Evolutionary conservation across 805 yeast genomes (phyloP), one percentile per base, ranked within the genome.

Genomic region (Debaryomyces prosopidis): DNA sequence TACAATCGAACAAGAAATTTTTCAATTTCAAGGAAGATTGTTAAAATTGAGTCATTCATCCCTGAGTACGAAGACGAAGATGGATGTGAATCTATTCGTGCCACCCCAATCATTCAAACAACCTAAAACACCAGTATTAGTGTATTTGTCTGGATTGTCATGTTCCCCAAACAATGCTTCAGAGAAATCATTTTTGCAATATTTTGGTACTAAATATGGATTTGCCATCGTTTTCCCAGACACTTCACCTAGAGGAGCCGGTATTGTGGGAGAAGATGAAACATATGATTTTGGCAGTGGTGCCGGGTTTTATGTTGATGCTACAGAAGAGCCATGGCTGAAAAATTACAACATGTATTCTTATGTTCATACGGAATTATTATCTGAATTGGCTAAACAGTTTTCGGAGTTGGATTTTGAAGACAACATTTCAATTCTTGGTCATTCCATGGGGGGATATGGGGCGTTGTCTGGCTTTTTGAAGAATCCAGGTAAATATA

Each of bases 361-460:
- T 3, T 92, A 92, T 59, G 80, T 92, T 20, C 84, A 82, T 54
- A 65, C 77, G 32, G 99, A 92, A 62, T 74, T 92, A 48, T 84
- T 85, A 32, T 66, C 68, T 18, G 67, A 66, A 23, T 69, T 89
- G 53, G 64, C 76, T 11, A 60, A 60, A 23, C 64, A 68, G 14
- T 76, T 64, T 44, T 48, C 69, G 2, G 64, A 67, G 34, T 69
- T 92, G 48, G 89, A 92, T 65, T 82, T 85, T 50, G 39, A 40
- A 19, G 62, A 68, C 33, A 84, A 79, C 34, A 76, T 83, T 42
- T 79, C 92, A 16, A 81, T 92, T 52, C 82, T 94, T n/a, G 99
- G 99, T 36, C 98, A 94, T 65, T 94, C 99, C 1, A 94, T 94
- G 98, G 99, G 99, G 41, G 99, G 99, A 1, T 89, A 80, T 62